Conservation (phyloP, 2,329 filamentous ascomycete genomes). For the Fusarium sp. region DNA sequence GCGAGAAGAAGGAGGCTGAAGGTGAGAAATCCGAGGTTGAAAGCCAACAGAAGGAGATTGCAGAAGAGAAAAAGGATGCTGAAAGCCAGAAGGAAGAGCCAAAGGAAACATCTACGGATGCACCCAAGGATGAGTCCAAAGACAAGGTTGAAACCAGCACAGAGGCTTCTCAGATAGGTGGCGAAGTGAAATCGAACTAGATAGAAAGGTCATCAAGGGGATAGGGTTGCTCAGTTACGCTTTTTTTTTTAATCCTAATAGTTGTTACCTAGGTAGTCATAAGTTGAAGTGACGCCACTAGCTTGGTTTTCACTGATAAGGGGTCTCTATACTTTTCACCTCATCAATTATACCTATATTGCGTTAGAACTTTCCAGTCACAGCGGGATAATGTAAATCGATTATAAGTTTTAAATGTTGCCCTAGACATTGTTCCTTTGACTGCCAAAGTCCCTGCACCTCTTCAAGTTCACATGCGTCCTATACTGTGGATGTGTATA, state of each 20-base stretch:
- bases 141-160: not conserved
- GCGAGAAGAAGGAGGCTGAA: not conserved
- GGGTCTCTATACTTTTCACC: too few species aligned
- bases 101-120: not conserved
- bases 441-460: too few species aligned
- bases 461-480: too few species aligned
- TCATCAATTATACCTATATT: too few species aligned
- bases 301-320: not conserved
- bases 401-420: too few species aligned
- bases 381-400: too few species aligned
- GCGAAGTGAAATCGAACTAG: constrained; percentile 1
- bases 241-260: not conserved
- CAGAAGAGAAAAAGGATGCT: not conserved
- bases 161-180: not conserved
- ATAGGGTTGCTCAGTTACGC: not conserved
- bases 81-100: not conserved
- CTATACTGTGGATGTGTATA: too few species aligned
- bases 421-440: too few species aligned
- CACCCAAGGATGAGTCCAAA: not conserved
- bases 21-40: not conserved
- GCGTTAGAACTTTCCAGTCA: too few species aligned
- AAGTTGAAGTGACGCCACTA: not conserved
- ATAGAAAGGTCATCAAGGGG: too few species aligned
- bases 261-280: not conserved
- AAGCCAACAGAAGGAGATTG: too few species aligned